Conservation (phyloP, 768 basidiomycete genomes). For the Trametes gibbosa region DNA sequence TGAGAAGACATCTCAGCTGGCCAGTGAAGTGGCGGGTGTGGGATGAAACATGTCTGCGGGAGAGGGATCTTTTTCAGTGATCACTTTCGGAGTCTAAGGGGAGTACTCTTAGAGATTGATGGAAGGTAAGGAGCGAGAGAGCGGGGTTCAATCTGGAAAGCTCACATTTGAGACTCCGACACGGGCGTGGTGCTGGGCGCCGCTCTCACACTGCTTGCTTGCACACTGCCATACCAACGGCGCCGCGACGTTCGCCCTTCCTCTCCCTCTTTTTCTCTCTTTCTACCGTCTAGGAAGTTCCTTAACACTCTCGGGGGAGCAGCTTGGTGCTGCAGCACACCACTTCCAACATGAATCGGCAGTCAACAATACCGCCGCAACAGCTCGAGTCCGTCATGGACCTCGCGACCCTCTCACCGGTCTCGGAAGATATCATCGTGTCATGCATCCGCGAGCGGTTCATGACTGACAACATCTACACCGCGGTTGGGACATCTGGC, state of each 20-base stretch:
- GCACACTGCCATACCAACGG: slow-evolving; percentile 22
- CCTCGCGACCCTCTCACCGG: slow-evolving; percentile 61
- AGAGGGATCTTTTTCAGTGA: too few relatives aligned
- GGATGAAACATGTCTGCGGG: not conserved
- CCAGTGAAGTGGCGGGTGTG: too few relatives aligned
- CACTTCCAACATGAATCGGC: slow-evolving; percentile 39
- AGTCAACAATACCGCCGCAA: slow-evolving; percentile 60
- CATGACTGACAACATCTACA: slow-evolving; percentile 81
- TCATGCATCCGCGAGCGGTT: slow-evolving; percentile 84
- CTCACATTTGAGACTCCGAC: not conserved
- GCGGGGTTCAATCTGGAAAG: too few relatives aligned
- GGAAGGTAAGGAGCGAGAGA: too few relatives aligned
- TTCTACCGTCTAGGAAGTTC: slow-evolving; percentile 13
- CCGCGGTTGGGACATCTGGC: slow-evolving; percentile 62
- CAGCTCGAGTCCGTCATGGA: slow-evolving; percentile 72
- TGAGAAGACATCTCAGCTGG: too few relatives aligned
- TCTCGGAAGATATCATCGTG: slow-evolving; percentile 84
- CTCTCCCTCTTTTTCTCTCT: slow-evolving; percentile 18
- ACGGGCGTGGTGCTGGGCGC: not conserved
- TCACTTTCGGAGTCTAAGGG: not conserved
- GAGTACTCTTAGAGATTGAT: not conserved
- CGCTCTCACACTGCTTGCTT: slow-evolving; percentile 18
- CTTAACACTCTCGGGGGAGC: slow-evolving; percentile 5
- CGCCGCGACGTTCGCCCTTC: slow-evolving; percentile 12
- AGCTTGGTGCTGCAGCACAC: slow-evolving; percentile 15